Evolutionary conservation across 768 basidiomycete species (phyloP).

Genomic region (Chlorophyllum brunneum): DNA sequence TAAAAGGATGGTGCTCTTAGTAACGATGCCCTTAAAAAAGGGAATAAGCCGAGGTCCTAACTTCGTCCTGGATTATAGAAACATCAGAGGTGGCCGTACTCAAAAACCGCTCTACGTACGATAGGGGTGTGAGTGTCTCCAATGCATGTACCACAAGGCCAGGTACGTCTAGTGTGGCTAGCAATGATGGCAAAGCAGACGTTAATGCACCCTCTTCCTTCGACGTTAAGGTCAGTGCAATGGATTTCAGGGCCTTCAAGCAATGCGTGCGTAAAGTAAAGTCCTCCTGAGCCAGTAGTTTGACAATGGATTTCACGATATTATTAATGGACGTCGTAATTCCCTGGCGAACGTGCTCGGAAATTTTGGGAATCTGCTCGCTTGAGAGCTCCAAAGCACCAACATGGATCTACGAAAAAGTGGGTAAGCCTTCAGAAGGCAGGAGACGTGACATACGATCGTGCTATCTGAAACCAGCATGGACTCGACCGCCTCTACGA

Average conservation of each 20-base stretch:
- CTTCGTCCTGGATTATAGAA: conserved; percentile 43
- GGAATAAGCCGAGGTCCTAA: conserved; percentile 90
- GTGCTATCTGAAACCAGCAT: conserved; percentile 54
- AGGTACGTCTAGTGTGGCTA: conserved; percentile 44
- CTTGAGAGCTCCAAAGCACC: conserved; percentile 71
- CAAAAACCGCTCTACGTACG: conserved; percentile 38
- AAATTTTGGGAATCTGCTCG: conserved; percentile 60
- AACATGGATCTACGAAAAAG: conserved; percentile 45
- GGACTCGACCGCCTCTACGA: conserved; percentile 51
- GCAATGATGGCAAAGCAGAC: conserved; percentile 52
- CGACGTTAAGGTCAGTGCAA: conserved; percentile 52
- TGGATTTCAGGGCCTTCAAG: conserved; percentile 47
- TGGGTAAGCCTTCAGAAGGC: conserved; percentile 5
- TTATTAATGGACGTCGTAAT: conserved; percentile 46
- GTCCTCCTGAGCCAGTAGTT: conserved; percentile 6
- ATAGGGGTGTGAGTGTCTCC: conserved; percentile 52
- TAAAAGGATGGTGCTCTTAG: conserved; percentile 49
- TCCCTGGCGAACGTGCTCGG: conserved; percentile 49
- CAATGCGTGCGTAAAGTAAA: not conserved
- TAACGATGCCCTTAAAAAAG: conserved; percentile 67
- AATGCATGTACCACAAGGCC: conserved; percentile 40
- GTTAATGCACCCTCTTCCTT: conserved; percentile 69
- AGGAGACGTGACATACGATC: conserved; percentile 37
- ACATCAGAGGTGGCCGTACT: conserved; percentile 2
- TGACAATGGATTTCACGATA: conserved; percentile 33